These are phyloP conservation scores for Colletotrichum shisoi DNA, from an alignment of 2,329 filamentous ascomycete species.

Conservation along the genomic window DNA sequence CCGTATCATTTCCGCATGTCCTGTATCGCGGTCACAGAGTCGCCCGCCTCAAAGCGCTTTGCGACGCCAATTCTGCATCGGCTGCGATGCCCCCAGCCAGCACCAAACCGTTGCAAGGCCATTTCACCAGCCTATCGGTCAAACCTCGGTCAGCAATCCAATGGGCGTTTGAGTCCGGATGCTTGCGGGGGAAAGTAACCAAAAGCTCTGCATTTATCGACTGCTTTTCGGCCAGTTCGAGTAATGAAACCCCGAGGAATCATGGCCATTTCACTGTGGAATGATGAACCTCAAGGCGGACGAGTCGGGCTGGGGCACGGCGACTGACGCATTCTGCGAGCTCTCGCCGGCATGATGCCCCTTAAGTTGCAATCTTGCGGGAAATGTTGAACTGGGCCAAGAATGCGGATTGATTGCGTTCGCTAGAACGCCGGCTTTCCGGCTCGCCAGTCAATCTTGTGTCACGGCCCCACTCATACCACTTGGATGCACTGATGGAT, in stretches of 20 bases:
- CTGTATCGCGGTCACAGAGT: not conserved
- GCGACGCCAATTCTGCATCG: conserved; percentile 1
- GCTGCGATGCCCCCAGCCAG: not conserved
- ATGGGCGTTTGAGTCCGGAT: not conserved
- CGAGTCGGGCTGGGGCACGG: conserved; percentile 4
- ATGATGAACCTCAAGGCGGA: conserved; percentile 25
- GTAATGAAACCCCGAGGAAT: conserved; percentile 21
- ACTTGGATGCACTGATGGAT: not conserved
- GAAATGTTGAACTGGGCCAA: conserved; percentile 24
- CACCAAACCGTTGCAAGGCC: conserved; percentile 16
- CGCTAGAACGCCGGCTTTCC: not conserved
- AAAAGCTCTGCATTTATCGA: not conserved
- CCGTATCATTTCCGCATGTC: not conserved
- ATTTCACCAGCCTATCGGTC: conserved; percentile 21
- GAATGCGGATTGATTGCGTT: conserved; percentile 23
- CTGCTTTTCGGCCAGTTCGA: not conserved
- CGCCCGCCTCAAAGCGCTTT: not conserved
- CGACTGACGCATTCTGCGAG: not conserved
- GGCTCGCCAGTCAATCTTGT: not conserved
- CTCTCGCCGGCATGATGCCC: conserved; percentile 21
- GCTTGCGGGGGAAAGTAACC: not conserved
- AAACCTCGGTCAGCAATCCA: conserved; percentile 1
- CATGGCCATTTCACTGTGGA: conserved; percentile 21
- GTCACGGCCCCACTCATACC: not conserved
- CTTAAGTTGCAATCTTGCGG: conserved; percentile 11